Percentiles rank a stretch among this genome's conserved stretches.
phyloP scores from a whole-genome alignment of 257 asterid species.

The Linderniella brevidens region DNA sequence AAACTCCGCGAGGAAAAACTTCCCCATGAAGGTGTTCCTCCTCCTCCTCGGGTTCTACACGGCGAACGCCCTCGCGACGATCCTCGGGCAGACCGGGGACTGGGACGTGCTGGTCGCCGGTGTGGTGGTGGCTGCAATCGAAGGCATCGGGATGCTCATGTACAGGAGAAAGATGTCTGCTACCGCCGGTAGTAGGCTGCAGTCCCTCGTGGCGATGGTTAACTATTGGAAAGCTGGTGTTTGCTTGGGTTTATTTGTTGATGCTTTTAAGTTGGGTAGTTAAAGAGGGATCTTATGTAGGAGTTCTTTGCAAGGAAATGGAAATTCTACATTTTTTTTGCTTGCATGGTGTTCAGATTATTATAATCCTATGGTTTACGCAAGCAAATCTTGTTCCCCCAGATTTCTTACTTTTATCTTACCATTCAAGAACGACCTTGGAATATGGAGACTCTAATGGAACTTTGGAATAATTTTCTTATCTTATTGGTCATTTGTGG shows the following conservation, averaged over 20 bases:
- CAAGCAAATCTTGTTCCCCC: neutral
- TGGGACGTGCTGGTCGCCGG: constrained; percentile 99
- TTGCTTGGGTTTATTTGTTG: constrained; percentile 92
- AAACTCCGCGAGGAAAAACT: constrained; percentile 64
- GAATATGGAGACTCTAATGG: too few species aligned
- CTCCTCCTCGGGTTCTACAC: constrained; percentile 90
- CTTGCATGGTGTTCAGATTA: neutral
- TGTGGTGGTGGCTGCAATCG: constrained; percentile 81
- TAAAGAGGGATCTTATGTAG: constrained; percentile 13
- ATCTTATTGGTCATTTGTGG: too few species aligned
- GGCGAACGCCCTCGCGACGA: constrained; percentile 83
- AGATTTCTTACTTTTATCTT: neutral
- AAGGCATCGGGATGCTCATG: constrained; percentile 96
- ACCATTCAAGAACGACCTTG: too few species aligned
- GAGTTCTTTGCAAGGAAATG: neutral
- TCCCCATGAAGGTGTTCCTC: constrained; percentile 82
- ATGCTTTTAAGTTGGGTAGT: constrained; percentile 96
- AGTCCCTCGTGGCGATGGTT: constrained; percentile 59
- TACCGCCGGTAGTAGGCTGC: constrained; percentile 41
- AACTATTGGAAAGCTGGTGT: constrained; percentile 98
- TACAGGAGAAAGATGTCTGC: constrained; percentile 54
- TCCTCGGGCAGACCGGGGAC: constrained; percentile 94
- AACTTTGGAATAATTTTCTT: too few species aligned
- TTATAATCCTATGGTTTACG: too few species aligned
- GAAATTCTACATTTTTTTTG: neutral